Evolutionary conservation across 345 rosid genomes (phyloP), one percentile per base, ranked within the genome.

Genomic region (Eucalyptus marginata): DNA sequence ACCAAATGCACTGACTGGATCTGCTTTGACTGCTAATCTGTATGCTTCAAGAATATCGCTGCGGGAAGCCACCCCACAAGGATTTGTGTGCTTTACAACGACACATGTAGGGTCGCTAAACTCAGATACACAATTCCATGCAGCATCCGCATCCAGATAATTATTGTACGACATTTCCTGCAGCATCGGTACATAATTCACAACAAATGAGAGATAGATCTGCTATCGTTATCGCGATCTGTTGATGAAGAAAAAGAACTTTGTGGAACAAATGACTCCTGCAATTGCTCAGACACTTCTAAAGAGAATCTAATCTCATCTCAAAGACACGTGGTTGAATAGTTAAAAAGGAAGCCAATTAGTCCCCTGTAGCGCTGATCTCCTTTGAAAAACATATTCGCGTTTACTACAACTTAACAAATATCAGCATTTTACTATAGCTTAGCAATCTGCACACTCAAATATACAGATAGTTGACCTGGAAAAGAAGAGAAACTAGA

Each of bases 151-250:
- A 91, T 97, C 99, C 88, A 98, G 93, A 90, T 96, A 96, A 89
- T 97, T 98, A 88, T 98, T 98, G 92, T 97, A 98, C 87, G 99
- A 97, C 99, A 98, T 98, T 90, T 97, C 99, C 99, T 97, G 96
- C 62, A 56, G 62, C 62, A 56, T 56, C 13, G 0, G 29, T 56
- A 56, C 29, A 56, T 56, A 56, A 56, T 56, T 56, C 62, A 56
- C 62, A 56, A 56, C 29, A 56, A 56, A 56, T 56, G 29, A 56
- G 62, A 56, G n/a, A 51, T 58, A 62, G 17, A 62, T 62, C 68
- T 13, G 68, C 68, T 29, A 62, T 62, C 0, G 68, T 62, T 27
- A 62, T 29, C 17, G 13, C 1, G 33, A 62, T 62, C 16, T 62
- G 33, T 62, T 62, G 68, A 62, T 62, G 33, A 62, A 62, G 68